These are phyloP conservation scores for Candida sp. DNA, from an alignment of 1,139 yeast genomes.

Conservation along the genomic window DNA sequence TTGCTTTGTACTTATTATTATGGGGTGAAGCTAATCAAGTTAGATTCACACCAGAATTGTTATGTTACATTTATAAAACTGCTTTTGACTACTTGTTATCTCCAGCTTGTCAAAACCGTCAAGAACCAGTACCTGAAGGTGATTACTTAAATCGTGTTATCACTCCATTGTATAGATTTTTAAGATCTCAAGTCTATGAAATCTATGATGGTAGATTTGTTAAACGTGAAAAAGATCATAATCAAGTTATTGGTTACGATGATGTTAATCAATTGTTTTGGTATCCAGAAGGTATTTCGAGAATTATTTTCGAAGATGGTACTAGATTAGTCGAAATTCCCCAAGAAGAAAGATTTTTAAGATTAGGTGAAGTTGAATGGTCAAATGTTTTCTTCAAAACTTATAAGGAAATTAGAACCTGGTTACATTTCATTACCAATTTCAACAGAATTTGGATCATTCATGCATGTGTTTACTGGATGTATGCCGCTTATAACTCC, in stretches of 20 bases:
- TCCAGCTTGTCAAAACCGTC: slow-evolving; percentile 86
- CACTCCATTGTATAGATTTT: slow-evolving; percentile 87
- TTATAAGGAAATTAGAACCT: slow-evolving; percentile 93
- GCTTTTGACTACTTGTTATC: slow-evolving; percentile 86
- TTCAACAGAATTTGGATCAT: slow-evolving; percentile 98
- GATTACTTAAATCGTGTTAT: slow-evolving; percentile 89
- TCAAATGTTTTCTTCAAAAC: slow-evolving; percentile 91
- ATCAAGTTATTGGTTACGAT: slow-evolving; percentile 93
- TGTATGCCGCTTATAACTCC: slow-evolving; percentile 90
- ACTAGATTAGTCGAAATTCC: slow-evolving; percentile 89
- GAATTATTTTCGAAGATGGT: slow-evolving; percentile 89
- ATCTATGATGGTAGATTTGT: slow-evolving; percentile 92
- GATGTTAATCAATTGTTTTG: slow-evolving; percentile 98
- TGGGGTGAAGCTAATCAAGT: slow-evolving; percentile 99
- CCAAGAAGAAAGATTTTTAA: slow-evolving; percentile 81
- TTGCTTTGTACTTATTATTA: slow-evolving; percentile 82
- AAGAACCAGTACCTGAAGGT: slow-evolving; percentile 94
- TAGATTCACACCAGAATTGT: slow-evolving; percentile 88
- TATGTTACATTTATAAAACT: slow-evolving; percentile 91
- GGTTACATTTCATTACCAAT: slow-evolving; percentile 95
- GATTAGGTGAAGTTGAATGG: slow-evolving; percentile 94
- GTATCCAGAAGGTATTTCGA: slow-evolving; percentile 98
- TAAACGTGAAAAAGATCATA: slow-evolving; percentile 97
- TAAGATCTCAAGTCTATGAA: slow-evolving; percentile 95
- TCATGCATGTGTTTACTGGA: slow-evolving; percentile 89